phyloP scores from a whole-genome alignment of 2,329 filamentous ascomycete genomes.

The Claviceps sp. region DNA sequence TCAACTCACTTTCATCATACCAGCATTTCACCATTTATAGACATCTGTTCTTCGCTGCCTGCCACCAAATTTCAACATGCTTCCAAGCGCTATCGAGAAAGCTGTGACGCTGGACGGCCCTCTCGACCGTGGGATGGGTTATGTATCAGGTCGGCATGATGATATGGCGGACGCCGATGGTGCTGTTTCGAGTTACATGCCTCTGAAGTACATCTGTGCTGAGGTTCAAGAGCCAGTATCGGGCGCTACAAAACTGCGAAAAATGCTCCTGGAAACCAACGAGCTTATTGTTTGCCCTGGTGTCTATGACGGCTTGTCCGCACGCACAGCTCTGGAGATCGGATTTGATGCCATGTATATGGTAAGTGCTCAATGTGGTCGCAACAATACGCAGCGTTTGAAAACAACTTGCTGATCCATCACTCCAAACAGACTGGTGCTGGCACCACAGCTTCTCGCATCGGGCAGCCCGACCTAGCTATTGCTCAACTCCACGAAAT shows the following conservation, averaged over 20 bases:
- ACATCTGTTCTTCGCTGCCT: background rate
- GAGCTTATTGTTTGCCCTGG: conserved; percentile 46
- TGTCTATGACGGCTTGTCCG: conserved; percentile 55
- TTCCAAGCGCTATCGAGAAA: conserved; percentile 5
- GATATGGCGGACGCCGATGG: background rate
- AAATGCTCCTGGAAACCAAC: conserved; percentile 25
- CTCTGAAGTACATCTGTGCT: conserved; percentile 6
- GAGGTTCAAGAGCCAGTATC: conserved; percentile 8
- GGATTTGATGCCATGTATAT: conserved; percentile 55
- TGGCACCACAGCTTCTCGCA: conserved; percentile 45
- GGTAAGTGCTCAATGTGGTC: conserved; percentile 26
- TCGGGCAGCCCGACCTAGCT: conserved; percentile 51
- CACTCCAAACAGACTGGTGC: conserved; percentile 39
- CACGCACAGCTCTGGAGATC: conserved; percentile 45
- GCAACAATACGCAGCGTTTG: background rate
- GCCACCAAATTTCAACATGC: conserved; percentile 1
- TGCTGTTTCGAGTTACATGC: background rate
- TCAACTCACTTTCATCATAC: background rate
- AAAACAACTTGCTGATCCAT: background rate
- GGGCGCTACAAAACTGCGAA: conserved; percentile 24
- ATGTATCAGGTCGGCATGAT: conserved; percentile 1
- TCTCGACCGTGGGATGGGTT: conserved; percentile 4
- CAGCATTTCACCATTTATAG: background rate
- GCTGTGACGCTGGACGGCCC: conserved; percentile 2
- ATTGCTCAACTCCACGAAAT: conserved; percentile 51